A percentile compares a stretch with the other conserved stretches of the same genome.
These are phyloP conservation scores for Ophiognomonia clavigignenti-juglandacearum DNA, from an alignment of 2,329 filamentous ascomycete genomes.

Conservation along the genomic window DNA sequence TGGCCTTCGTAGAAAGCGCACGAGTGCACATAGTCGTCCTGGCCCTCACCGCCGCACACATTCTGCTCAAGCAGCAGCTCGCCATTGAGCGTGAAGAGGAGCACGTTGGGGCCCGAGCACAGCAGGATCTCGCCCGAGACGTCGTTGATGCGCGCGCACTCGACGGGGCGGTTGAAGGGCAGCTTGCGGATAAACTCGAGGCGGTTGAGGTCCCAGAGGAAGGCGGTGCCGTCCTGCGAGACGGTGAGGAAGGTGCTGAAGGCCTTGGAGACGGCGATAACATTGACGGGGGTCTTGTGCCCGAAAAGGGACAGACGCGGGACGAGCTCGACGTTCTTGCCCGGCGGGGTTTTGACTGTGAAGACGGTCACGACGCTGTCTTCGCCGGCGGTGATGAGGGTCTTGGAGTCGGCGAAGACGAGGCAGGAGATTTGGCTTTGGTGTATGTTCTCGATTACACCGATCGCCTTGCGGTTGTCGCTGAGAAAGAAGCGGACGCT, in stretches of 20 bases:
- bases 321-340: slow-evolving; percentile 72
- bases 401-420: slow-evolving; percentile 83
- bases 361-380: slow-evolving; percentile 90
- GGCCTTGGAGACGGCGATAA: slow-evolving; percentile 78
- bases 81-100: slow-evolving; percentile 85
- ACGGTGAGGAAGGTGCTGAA: slow-evolving; percentile 86
- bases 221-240: slow-evolving; percentile 73
- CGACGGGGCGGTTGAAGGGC: slow-evolving; percentile 50
- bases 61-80: slow-evolving; percentile 76
- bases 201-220: slow-evolving; percentile 92
- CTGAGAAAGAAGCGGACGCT: slow-evolving; percentile 87
- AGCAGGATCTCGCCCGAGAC: slow-evolving; percentile 86
- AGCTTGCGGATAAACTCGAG: slow-evolving; percentile 79
- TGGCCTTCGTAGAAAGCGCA: slow-evolving; percentile 92
- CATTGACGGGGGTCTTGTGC: slow-evolving; percentile 77
- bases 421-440: slow-evolving; percentile 82
- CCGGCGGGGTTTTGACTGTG: slow-evolving; percentile 58
- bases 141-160: slow-evolving; percentile 85
- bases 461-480: slow-evolving; percentile 73
- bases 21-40: slow-evolving; percentile 72
- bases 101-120: slow-evolving; percentile 68
- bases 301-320: slow-evolving; percentile 81
- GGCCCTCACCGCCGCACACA: slow-evolving; percentile 57
- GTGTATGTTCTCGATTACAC: slow-evolving; percentile 90
- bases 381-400: slow-evolving; percentile 83